Conservation (phyloP, 768 basidiomycete species). For the Russula sp. region DNA sequence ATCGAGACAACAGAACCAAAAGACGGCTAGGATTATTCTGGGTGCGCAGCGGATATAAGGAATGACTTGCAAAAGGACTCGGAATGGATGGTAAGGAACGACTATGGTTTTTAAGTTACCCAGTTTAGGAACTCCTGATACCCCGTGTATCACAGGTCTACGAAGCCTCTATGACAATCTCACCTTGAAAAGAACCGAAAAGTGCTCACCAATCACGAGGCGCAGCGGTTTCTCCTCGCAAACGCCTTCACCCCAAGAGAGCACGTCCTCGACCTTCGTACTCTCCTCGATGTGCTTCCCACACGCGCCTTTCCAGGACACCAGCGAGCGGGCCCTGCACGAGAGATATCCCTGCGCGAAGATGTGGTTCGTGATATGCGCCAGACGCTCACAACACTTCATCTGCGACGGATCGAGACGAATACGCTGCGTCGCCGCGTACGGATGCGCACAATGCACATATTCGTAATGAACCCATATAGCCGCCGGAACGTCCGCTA, state of each 20-base stretch:
- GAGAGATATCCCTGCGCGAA: conserved; percentile 38
- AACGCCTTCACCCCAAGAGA: conserved; percentile 32
- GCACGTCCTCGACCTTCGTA: conserved; percentile 27
- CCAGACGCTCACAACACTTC: conserved; percentile 35
- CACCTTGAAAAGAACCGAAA: background rate
- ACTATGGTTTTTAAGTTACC: no score
- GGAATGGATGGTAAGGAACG: no score
- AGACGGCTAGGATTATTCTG: no score
- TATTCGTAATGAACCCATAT: conserved; percentile 45
- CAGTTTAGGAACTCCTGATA: no score
- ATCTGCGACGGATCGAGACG: conserved; percentile 33
- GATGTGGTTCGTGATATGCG: conserved; percentile 45
- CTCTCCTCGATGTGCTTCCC: conserved; percentile 33
- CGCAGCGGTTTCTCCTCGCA: conserved; percentile 35
- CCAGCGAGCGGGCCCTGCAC: conserved; percentile 33
- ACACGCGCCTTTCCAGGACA: conserved; percentile 39
- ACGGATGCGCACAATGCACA: conserved; percentile 30
- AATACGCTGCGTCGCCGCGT: conserved; percentile 39
- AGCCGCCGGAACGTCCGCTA: conserved; percentile 38
- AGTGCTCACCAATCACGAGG: conserved; percentile 34
- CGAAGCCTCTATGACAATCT: background rate
- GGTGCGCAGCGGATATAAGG: no score
- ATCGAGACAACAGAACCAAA: no score
- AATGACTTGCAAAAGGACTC: no score
- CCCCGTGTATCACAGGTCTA: background rate